Evolutionary conservation across 2,329 filamentous ascomycete species (phyloP), one percentile per base, ranked within the genome.

Genomic region (Pseudomassariella vexata): DNA sequence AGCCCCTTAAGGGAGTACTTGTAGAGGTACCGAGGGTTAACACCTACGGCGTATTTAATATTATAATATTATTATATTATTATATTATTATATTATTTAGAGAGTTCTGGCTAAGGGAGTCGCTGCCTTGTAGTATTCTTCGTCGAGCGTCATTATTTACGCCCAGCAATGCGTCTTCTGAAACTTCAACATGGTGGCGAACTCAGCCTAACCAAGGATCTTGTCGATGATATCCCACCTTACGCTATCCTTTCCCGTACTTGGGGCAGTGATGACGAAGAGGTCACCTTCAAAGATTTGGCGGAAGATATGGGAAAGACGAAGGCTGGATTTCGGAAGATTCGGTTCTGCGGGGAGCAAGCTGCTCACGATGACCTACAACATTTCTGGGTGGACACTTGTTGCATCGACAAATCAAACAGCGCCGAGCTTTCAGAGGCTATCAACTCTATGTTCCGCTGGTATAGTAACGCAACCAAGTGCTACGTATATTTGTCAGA

Each of bases 241-340:
- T 41, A 41, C 26, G 40, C 38, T 7, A 43, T 43, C 16, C 36
- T 41, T 4, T 43, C 38, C 5, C 40, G 41, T n/a, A 43, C 40
- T 4, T 43, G 40, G 40, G 26, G 26, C 9, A 12, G 8, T n/a
- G 25, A 28, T 11, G 27, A 28, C 10, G 24, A 29, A 3, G 40
- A 43, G 27, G 29, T 37, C 3, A 35, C 33, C 2, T 38, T 39
- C 15, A 21, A 32, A 12, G 36, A 36, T 15, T 30, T 39, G 17
- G 22, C 14, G 16, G 30, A 36, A 6, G 15, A 24, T 18, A 34
- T 26, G 11, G 31, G 24, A 16, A 29, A 39, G 12, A 19, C 31
- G 15, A 35, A 41, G 17, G 9, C 16, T 15, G 24, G 34, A 9
- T 28, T 25, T 16, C 25, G 37, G 7, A 42, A 42, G 26, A 30